Evolutionary conservation across 805 yeast species (phyloP), one percentile per base, ranked within the genome.

Genomic region (Starmerella cellae): DNA sequence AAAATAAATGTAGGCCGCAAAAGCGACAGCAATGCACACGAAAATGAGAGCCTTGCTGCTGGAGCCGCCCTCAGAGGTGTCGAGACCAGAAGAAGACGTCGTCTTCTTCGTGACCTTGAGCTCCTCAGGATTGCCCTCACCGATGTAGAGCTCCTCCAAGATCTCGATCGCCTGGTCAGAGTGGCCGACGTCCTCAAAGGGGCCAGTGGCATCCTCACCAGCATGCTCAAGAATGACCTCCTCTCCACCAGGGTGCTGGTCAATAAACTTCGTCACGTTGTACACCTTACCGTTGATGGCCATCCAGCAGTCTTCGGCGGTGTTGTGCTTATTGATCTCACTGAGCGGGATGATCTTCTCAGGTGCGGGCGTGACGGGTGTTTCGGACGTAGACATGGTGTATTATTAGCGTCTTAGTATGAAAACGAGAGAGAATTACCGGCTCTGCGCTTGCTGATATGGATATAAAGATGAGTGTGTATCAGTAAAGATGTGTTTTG

Each of bases 81-180:
- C 45, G 38, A 49, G 56, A 35, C 46, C 50, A 6, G 44, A 52
- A 21, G 47, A 50, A 16, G 42, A 14, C 13, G 41, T 42, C 41
- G 38, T 46, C 46, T 51, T 49, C 17, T 30, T 21, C 39, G 41
- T 37, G 41, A 54, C 35, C 34, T 46, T 50, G 39, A 58, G 55
- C 58, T 58, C 69, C 26, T 48, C 50, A 19, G 64, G 82, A 57
- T 85, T 87, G 40, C 88, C 69, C 41, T 71, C 77, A 51, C 98
- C 98, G 45, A 91, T 71, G 52, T 72, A 67, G 58, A 84, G 66
- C 32, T 72, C 75, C 35, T 65, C 69, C 55, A 91, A 68, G 53
- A 79, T 69, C 55, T 79, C 91, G 54, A 77, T 76, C 32, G 99
- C 97, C 53, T 87, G 95, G 49, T 87, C 96, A 28, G 97, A 84